Base-by-base conservation (phyloP, 129 eudicot species). In the Tagetes patula region DNA sequence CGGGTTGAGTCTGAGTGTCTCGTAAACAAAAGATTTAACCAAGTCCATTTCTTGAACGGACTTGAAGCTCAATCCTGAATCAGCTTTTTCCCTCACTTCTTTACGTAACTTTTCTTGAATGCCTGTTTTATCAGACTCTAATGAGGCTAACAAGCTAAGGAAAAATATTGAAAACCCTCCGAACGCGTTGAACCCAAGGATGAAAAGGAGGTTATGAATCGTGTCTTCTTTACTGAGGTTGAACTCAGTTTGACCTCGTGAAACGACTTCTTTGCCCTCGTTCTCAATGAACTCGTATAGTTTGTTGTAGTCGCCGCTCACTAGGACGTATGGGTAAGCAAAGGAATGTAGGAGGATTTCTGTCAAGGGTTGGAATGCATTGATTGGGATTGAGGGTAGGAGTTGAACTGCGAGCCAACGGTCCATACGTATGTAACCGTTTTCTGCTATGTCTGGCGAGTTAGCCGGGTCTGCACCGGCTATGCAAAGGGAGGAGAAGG, bases 1-100 rank as follows among this genome's bases (percentile, higher is more conserved):
- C 5, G 95, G 95, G 58, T 85, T 82, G 14, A 88, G 79, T 54
- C 95, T 75, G n/a, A 88, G 80, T 5, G 85, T 75, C 69, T 88
- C 90, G 10, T 79, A 85, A 31, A 85, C 90, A 38, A 79, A 80
- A 0, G 95, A 88, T 6, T 88, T 76, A 9, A 78, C 75, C 31
- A 85, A 64, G 13, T 64, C 70, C 95, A 88, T 85, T 74, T 84
- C 69, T 27, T 81, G 72, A n/a, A 81, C 20, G 2, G 81, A 66
- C 0, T 40, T 36, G 14, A 81, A 56, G 8, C 73, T 81, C 43
- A 84, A 43, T 8, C 83, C 83, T 47, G 31, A 74, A 64, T 14
- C 70, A 14, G 74, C 82, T 78, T 60, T 83, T 65, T 71, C 75
- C 69, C 72, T 64, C 76, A 66, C 96, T 83, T 64, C 80, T 71